phyloP scores from a whole-genome alignment of 805 yeast genomes.

The Deakozyma indianensis region DNA sequence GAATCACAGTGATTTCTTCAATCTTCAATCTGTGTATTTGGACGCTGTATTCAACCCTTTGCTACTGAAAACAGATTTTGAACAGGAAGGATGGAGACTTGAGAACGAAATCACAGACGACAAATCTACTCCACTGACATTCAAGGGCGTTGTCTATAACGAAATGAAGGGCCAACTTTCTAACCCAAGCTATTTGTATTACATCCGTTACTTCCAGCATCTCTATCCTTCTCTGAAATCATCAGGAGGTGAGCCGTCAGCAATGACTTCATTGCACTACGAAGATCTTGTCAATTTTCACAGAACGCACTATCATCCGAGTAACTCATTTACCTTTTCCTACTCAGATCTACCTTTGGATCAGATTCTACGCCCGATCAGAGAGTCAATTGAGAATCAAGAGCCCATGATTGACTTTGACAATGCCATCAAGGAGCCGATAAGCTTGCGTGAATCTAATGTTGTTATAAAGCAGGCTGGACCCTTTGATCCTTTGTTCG shows the following conservation, averaged over 20 bases:
- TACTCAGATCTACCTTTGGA: slow-evolving; percentile 66
- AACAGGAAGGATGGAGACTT: slow-evolving; percentile 95
- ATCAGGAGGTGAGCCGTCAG: slow-evolving; percentile 87
- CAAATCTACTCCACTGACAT: slow-evolving; percentile 42
- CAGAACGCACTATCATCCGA: slow-evolving; percentile 66
- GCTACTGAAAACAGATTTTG: slow-evolving; percentile 64
- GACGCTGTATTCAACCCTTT: slow-evolving; percentile 80
- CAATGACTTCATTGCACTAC: slow-evolving; percentile 60
- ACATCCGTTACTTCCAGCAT: slow-evolving; percentile 69
- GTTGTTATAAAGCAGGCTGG: slow-evolving; percentile 28
- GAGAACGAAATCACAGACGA: slow-evolving; percentile 57
- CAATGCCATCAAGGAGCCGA: slow-evolving; percentile 16
- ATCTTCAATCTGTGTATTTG: slow-evolving; percentile 74
- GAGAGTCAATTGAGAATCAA: slow-evolving; percentile 34
- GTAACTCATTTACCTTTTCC: slow-evolving; percentile 74
- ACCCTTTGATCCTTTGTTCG: slow-evolving; percentile 69
- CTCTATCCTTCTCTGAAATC: slow-evolving; percentile 76
- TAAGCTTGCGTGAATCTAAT: slow-evolving; percentile 14
- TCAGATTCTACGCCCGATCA: slow-evolving; percentile 43
- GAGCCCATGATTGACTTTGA: slow-evolving; percentile 23
- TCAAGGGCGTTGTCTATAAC: slow-evolving; percentile 94
- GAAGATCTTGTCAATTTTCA: slow-evolving; percentile 73
- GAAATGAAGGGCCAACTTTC: slow-evolving; percentile 98
- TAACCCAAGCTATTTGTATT: slow-evolving; percentile 71
- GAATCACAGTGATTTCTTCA: slow-evolving; percentile 62